A percentile compares a stretch with the other conserved stretches of the same genome.
These are phyloP conservation scores for Sextonia rubra DNA, from an alignment of 164 flowering plant species.

Conservation along the genomic window DNA sequence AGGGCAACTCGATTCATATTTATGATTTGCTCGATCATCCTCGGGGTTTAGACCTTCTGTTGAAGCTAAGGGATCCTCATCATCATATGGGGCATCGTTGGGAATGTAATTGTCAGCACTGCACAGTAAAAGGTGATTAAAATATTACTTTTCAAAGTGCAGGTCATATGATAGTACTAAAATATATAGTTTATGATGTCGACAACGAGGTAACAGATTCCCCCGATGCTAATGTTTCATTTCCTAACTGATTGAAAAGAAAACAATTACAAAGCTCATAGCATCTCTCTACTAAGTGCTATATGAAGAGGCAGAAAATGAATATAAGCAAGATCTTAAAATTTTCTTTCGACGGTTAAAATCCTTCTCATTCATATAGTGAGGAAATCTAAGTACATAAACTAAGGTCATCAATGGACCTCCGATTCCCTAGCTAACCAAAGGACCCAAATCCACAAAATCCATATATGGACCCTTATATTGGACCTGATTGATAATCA, in stretches of 20 bases:
- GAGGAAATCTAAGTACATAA: too few species aligned
- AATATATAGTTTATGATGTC: neutral
- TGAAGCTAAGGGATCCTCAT: conserved; percentile 30
- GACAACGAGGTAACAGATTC: neutral
- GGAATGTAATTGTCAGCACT: conserved; percentile 21
- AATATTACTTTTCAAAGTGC: too few species aligned
- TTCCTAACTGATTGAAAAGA: neutral
- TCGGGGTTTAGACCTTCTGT: conserved; percentile 22
- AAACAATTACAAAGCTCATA: neutral
- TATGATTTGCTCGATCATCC: conserved; percentile 24
- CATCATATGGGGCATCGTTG: conserved; percentile 26
- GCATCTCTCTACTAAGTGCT: neutral
- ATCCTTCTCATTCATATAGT: neutral
- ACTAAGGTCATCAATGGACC: too few species aligned
- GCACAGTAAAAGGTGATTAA: conserved; percentile 10
- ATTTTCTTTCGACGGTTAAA: neutral
- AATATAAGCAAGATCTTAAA: neutral
- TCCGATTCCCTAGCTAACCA: too few species aligned
- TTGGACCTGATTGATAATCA: too few species aligned
- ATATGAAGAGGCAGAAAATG: neutral
- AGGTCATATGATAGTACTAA: neutral
- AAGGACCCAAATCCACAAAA: too few species aligned
- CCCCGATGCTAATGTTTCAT: neutral
- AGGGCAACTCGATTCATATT: conserved; percentile 12
- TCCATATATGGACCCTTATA: too few species aligned